These are phyloP conservation scores for Phaeosphaeriaceae sp. DNA, from an alignment of 2,329 filamentous ascomycete species.

Conservation along the genomic window DNA sequence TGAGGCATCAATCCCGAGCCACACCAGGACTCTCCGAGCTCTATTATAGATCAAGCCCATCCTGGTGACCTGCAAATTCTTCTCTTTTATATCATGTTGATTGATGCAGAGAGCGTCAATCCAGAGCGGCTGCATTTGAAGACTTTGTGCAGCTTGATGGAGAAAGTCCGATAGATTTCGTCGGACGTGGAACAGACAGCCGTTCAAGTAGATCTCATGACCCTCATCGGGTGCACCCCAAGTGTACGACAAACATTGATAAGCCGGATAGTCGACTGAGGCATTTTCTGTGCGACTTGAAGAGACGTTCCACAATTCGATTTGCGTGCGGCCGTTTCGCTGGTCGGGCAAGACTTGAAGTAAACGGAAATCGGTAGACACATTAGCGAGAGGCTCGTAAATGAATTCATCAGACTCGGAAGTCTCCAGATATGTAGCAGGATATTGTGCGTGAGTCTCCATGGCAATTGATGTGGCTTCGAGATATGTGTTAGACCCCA, in stretches of 20 bases:
- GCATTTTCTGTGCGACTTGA: too few species aligned
- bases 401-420: too few species aligned
- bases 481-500: too few species aligned
- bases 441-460: too few species aligned
- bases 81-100: neutral
- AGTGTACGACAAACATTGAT: neutral
- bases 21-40: neutral
- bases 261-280: neutral
- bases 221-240: neutral
- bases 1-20: neutral
- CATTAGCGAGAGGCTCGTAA: too few species aligned
- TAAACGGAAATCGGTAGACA: neutral
- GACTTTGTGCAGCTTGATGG: neutral
- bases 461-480: too few species aligned
- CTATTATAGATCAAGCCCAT: neutral
- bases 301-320: neutral
- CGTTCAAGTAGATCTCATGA: neutral
- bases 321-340: neutral
- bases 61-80: neutral
- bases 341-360: neutral
- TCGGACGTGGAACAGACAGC: neutral
- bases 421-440: too few species aligned
- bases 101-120: slow-evolving; percentile 2
- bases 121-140: neutral
- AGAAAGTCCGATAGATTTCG: neutral